These are phyloP conservation scores for Astraeus odoratus DNA, from an alignment of 768 basidiomycete genomes.

Conservation along the genomic window DNA sequence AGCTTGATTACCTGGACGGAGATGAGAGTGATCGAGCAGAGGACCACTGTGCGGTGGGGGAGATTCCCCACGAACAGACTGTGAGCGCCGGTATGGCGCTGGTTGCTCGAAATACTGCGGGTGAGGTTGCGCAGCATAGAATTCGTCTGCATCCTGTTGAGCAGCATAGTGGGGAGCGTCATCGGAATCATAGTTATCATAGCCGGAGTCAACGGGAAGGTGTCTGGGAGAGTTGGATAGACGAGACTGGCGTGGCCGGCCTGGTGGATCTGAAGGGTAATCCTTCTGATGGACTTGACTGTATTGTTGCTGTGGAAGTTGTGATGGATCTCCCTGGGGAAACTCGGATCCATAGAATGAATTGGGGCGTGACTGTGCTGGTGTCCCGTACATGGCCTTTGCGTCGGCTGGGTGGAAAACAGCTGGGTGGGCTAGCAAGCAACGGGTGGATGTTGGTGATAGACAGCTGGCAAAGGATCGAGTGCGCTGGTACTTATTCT, in stretches of 20 bases:
- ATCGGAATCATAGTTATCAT: constrained; percentile 27
- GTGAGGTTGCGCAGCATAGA: constrained; percentile 19
- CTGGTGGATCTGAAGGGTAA: constrained; percentile 7
- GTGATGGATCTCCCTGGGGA: constrained; percentile 1
- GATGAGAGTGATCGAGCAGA: constrained; percentile 86
- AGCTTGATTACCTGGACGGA: constrained; percentile 88
- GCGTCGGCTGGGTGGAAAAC: constrained; percentile 21
- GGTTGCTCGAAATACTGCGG: constrained; percentile 24
- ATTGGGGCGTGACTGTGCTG: constrained; percentile 29
- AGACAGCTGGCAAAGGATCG: not conserved
- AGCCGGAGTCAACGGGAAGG: constrained; percentile 25
- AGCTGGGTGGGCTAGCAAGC: constrained; percentile 11
- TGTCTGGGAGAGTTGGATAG: constrained; percentile 16
- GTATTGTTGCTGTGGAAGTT: constrained; percentile 7
- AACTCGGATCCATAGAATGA: constrained; percentile 28
- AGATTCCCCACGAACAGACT: constrained; percentile 60
- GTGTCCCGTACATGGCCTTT: constrained; percentile 28
- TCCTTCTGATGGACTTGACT: constrained; percentile 5
- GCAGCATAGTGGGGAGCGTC: constrained; percentile 31
- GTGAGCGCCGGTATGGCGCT: constrained; percentile 34
- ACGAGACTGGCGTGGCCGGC: constrained; percentile 16
- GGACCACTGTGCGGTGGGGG: constrained; percentile 51
- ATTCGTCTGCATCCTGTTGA: constrained; percentile 38
- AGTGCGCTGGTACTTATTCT: not conserved
- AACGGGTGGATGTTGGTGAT: not conserved